Percentiles rank a stretch among this genome's conserved stretches.
phyloP scores from a whole-genome alignment of 192 early-diverging fungal genomes.

The Coemansia asiatica region DNA sequence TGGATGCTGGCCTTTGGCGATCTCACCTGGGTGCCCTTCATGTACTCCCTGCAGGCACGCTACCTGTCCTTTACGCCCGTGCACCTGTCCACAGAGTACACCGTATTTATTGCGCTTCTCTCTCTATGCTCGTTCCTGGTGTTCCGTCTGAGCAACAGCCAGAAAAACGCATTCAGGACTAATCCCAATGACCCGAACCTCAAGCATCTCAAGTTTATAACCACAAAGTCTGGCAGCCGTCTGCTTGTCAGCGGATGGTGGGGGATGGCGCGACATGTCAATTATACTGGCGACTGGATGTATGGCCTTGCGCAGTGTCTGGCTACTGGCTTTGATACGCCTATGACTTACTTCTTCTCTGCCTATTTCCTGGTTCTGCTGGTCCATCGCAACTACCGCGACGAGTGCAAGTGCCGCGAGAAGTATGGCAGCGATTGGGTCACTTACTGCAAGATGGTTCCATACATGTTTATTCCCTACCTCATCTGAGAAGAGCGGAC shows the following conservation, averaged over 20 bases:
- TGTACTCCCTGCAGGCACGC: constrained; percentile 86
- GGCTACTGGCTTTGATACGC: constrained; percentile 74
- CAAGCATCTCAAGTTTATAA: constrained; percentile 80
- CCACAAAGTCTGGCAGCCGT: constrained; percentile 76
- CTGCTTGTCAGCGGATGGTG: constrained; percentile 92
- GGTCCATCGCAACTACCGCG: constrained; percentile 84
- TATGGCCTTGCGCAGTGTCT: constrained; percentile 89
- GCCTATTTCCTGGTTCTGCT: constrained; percentile 90
- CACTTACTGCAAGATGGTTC: constrained; percentile 76
- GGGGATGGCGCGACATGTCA: constrained; percentile 91
- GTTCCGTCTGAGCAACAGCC: constrained; percentile 84
- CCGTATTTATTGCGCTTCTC: constrained; percentile 49
- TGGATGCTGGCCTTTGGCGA: constrained; percentile 81
- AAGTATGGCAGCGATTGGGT: constrained; percentile 97
- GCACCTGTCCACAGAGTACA: constrained; percentile 53
- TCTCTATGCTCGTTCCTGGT: constrained; percentile 74
- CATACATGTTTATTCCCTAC: constrained; percentile 82
- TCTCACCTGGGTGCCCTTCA: constrained; percentile 88
- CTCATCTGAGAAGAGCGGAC: constrained; percentile 47
- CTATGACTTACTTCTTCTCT: constrained; percentile 92
- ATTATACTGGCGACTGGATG: constrained; percentile 95
- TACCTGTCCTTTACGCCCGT: constrained; percentile 76
- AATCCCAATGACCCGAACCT: constrained; percentile 61
- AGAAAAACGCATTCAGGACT: constrained; percentile 89
- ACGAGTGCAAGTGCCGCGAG: constrained; percentile 83